Base-by-base conservation (phyloP, 345 rosid species). In the Brassica carinata region DNA sequence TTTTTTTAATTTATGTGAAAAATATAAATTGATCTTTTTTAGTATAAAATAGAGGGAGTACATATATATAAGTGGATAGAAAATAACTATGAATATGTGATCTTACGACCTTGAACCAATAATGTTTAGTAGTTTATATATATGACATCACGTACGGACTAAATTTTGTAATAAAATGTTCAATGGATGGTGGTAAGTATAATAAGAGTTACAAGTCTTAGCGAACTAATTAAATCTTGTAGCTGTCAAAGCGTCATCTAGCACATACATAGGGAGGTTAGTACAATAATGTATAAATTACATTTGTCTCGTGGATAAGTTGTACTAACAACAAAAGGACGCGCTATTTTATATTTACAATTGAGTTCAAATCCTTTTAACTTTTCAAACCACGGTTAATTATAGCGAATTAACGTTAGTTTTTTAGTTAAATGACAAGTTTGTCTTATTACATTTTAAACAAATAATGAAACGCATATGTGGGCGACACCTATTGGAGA, bases 231-330 rank as follows among this genome's bases (percentile, higher is more conserved):
- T 55, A 72, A 72, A 65, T 40, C 31, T 6, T 61, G 5, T 73
- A 79, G 78, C 73, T 79, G 74, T 59, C 69, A 79, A 43, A 45
- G 36, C 69, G 78, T 79, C 67, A 79, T 59, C 10, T 73, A 67
- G 55, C 53, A 67, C 63, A 73, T 40, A 73, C 59, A 26, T 29
- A 55, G 30, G 48, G 58, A 27, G 67, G 59, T 65, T 65, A 65
- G 26, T 29, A 65, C 15, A 51, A 1, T 67, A 58, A 55, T 79
- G 53, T 58, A 67, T 67, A 79, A 19, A 59, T 14, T 59, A 67
- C 8, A 9, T 43, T 23, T 23, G 57, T 67, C 30, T 30, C 64
- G 57, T 79, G 43, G 75, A 80, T 63, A 69, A 43, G 71, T 63
- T 62, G 71, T 64, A 57, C 34, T 23, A 72, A 69, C 14, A 27